Evolutionary conservation across 352 stramenopile species (phyloP), one percentile per base, ranked within the genome.

Genomic region (Globisporangium orthogonon): DNA sequence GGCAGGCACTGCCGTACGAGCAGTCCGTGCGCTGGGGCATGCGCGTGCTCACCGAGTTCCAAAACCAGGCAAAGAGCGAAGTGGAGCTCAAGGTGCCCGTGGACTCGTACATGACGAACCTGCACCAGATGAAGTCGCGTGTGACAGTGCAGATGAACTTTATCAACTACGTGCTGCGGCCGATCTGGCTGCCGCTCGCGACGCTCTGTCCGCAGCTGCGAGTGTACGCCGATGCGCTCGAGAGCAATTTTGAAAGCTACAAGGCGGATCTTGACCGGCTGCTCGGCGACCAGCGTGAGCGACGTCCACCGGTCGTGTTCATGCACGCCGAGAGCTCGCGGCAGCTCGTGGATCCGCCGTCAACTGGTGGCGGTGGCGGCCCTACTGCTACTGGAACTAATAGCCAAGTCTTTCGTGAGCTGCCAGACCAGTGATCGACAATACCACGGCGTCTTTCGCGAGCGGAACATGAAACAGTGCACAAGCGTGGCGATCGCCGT

Each of bases 131-230:
- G 33, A 37, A 37, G 33, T 10, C 33, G 33, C 33, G 33, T 7
- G 33, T 37, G 33, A 37, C 72, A 69, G 10, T 87, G 18, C 79
- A 93, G 52, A 73, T 87, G 52, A 83, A 83, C 61, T 91, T 88
- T 50, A 80, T 86, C 57, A 83, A 83, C 61, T 93, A 86, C 56
- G 79, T 93, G 9, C 52, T 88, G 40, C 67, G 76, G 28, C 83
- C 83, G 0, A 79, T 94, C n/a, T 94, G 76, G 74, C 50, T 78
- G 18, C 73, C 74, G 31, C 64, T 82, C 23, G 63, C 67, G 1
- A 63, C 67, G n/a, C 56, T 87, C 30, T 84, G 72, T 54, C 71
- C 67, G 47, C 62, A 71, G 4, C 41, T 89, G 46, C 71, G 74
- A 1, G 63, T 86, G 5, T 88, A 87, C 31, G 73, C 71, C 0